A percentile compares a stretch with the other conserved stretches of the same genome.
phyloP scores from a whole-genome alignment of 169 alveolate genomes.

The Plasmodium relictum region DNA sequence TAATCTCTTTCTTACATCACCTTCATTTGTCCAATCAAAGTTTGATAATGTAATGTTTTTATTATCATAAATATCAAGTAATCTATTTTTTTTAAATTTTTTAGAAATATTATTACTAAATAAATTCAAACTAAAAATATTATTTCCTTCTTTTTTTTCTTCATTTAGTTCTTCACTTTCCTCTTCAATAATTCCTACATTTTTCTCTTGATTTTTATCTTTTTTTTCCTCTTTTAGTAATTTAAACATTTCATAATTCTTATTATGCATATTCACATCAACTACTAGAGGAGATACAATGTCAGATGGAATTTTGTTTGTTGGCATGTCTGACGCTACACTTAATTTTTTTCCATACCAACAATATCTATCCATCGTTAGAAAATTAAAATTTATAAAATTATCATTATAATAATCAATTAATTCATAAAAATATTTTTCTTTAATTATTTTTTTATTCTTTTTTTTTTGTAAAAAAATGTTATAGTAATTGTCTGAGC shows the following conservation, averaged over 20 bases:
- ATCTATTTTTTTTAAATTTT: conserved; percentile 41
- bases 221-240: not conserved
- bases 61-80: conserved; percentile 29
- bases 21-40: conserved; percentile 70
- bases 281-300: conserved; percentile 36
- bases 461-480: not conserved
- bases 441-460: not conserved
- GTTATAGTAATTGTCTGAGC: not conserved
- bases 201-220: not conserved
- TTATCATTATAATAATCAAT: conserved; percentile 66
- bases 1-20: conserved; percentile 51
- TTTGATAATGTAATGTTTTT: conserved; percentile 26
- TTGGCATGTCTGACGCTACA: conserved; percentile 18
- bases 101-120: not conserved
- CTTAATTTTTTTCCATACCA: conserved; percentile 61
- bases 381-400: conserved; percentile 6
- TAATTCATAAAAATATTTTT: not conserved
- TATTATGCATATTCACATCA: conserved; percentile 17
- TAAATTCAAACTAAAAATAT: not conserved
- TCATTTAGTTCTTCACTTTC: not conserved
- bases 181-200: not conserved
- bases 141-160: not conserved
- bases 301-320: conserved; percentile 51
- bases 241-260: conserved; percentile 14
- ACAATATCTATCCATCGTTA: conserved; percentile 36